Evolutionary conservation across 2,329 filamentous ascomycete species (phyloP), one percentile per base, ranked within the genome.

Genomic region (Aspergillus oerlinghausenensis): DNA sequence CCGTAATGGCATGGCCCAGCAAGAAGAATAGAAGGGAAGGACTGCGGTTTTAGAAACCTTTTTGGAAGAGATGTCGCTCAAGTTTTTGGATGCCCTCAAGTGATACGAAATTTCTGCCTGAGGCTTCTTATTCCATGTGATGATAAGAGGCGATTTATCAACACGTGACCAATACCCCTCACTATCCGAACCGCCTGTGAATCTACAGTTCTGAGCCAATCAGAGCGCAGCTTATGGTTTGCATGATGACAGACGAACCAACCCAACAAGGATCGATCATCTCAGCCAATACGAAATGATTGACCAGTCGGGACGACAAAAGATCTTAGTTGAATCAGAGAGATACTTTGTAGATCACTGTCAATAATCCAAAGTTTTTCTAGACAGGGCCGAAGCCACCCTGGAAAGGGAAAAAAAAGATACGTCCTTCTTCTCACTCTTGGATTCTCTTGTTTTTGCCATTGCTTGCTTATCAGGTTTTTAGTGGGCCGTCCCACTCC

Each of bases 1-100:
- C 63, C 79, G 75, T 56, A 80, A 68, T 60, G 78, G 71, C 78
- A 80, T 80, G 57, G 55, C 65, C 60, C 59, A 51, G 43, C 17
- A 17, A 7, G 23, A 47, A 50, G 51, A 42, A 35, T 19, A 49
- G 14, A 48, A 9, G 28, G 50, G 49, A 49, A 55, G 45, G 45
- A 54, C n/a, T 26, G 51, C 32, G 14, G 32, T 17, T 38, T 38
- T 38, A 17, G 14, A 38, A 35, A 17, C 17, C 32, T 14, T 38
- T 38, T 4, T 17, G 14, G 11, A 35, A 38, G 29, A 32, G 29
- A 38, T 7, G 14, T 6, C 32, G 32, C 6, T 38, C 32, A 17
- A 38, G 32, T 17, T 17, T 38, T 38, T 6, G 32, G 32, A 38
- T 38, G 32, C 32, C 32, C 32, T 38, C 14, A 8, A 38, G 4